Conservation (phyloP, 2,329 filamentous ascomycete species). For the Tolypocladium amazonense region DNA sequence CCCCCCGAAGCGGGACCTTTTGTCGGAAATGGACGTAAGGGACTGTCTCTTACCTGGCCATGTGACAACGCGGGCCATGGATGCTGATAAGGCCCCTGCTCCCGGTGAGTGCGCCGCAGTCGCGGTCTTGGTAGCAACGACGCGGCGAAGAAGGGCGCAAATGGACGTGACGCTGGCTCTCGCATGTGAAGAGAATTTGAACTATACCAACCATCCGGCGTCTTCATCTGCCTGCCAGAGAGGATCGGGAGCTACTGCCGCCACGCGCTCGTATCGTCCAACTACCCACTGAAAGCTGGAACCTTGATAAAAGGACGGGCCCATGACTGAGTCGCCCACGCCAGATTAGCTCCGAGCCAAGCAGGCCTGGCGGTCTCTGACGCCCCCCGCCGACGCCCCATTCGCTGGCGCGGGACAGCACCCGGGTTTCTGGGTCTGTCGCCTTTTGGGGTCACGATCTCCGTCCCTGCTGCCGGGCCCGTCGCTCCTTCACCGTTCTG, state of each 20-base stretch:
- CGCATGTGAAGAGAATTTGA: background rate
- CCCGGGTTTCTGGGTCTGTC: conserved; percentile 5
- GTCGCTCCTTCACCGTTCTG: too few relatives aligned
- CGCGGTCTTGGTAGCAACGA: background rate
- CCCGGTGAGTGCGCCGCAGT: background rate
- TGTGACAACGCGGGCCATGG: background rate
- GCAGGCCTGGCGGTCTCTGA: background rate
- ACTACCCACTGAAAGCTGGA: background rate
- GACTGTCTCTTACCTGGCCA: background rate
- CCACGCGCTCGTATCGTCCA: background rate
- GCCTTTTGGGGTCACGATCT: background rate
- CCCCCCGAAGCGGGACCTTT: background rate
- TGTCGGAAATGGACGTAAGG: background rate
- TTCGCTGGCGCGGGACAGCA: background rate
- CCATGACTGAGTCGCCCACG: background rate
- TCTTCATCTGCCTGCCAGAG: background rate
- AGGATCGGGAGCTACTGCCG: background rate
- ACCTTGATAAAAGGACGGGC: background rate
- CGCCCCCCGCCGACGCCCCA: background rate
- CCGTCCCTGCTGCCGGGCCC: background rate
- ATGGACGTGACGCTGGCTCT: background rate
- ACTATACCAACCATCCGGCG: background rate
- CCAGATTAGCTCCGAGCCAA: background rate
- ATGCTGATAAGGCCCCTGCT: background rate
- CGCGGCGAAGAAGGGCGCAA: too few relatives aligned